phyloP scores from a whole-genome alignment of 768 basidiomycete species.

The Cyclocybe aegerita region DNA sequence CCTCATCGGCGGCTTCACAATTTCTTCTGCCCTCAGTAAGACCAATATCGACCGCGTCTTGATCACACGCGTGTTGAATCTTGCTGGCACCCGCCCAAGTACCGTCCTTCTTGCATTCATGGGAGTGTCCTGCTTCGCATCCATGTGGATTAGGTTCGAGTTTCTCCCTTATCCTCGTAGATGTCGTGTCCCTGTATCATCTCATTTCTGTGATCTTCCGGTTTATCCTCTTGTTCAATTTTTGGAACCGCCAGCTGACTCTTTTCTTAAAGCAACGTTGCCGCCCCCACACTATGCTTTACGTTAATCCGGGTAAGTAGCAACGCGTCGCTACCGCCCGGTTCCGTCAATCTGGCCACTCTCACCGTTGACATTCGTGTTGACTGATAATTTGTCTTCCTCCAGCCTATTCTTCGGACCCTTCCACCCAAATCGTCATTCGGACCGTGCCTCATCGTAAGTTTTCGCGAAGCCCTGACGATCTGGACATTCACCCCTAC shows the following conservation, averaged over 20 bases:
- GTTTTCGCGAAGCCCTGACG: slow-evolving; percentile 24
- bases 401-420: slow-evolving; percentile 89
- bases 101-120: slow-evolving; percentile 92
- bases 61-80: slow-evolving; percentile 85
- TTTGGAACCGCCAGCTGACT: slow-evolving; percentile 9
- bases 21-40: slow-evolving; percentile 94
- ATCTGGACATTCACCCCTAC: neutral
- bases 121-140: slow-evolving; percentile 95
- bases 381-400: slow-evolving; percentile 4
- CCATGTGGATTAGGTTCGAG: slow-evolving; percentile 95
- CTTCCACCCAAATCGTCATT: slow-evolving; percentile 86
- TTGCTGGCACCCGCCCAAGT: slow-evolving; percentile 87
- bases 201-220: slow-evolving; percentile 2
- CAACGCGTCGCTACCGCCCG: neutral
- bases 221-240: neutral
- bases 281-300: slow-evolving; percentile 96
- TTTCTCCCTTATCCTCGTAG: neutral
- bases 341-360: slow-evolving; percentile 3
- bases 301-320: slow-evolving; percentile 83
- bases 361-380: slow-evolving; percentile 5
- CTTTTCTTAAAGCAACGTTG: slow-evolving; percentile 72
- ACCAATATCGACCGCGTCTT: slow-evolving; percentile 91
- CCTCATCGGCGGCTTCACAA: slow-evolving; percentile 96
- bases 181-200: slow-evolving; percentile 1
- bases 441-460: slow-evolving; percentile 87